Evolutionary conservation across 1,139 yeast genomes (phyloP).

Genomic region (Ogataea hybrid): DNA sequence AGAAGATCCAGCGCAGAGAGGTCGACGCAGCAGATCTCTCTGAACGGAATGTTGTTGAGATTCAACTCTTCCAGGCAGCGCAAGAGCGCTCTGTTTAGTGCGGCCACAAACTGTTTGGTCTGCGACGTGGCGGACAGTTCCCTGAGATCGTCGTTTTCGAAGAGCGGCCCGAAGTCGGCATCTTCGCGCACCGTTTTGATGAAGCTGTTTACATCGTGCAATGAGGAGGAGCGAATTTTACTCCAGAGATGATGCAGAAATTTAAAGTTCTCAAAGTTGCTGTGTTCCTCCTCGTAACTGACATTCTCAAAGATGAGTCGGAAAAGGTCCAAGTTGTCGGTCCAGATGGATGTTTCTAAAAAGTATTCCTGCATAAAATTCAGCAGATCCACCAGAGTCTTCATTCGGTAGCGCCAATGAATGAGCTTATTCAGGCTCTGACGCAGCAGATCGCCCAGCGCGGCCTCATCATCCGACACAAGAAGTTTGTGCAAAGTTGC

Average conservation of each 20-base stretch:
- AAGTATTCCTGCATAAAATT: slow-evolving; percentile 28
- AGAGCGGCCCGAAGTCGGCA: slow-evolving; percentile 25
- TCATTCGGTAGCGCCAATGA: slow-evolving; percentile 30
- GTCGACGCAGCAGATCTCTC: slow-evolving; percentile 30
- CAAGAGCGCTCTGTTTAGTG: slow-evolving; percentile 15
- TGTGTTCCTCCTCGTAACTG: slow-evolving; percentile 16
- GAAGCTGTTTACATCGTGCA: slow-evolving; percentile 16
- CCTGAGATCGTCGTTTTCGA: slow-evolving; percentile 10
- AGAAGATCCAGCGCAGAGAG: slow-evolving; percentile 16
- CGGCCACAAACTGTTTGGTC: slow-evolving; percentile 10
- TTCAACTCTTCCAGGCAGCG: slow-evolving; percentile 25
- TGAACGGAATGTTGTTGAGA: slow-evolving; percentile 26
- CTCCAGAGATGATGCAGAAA: slow-evolving; percentile 26
- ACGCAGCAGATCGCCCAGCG: slow-evolving; percentile 24
- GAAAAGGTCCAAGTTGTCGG: slow-evolving; percentile 28
- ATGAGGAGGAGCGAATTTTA: slow-evolving; percentile 5
- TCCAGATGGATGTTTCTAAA: slow-evolving; percentile 25
- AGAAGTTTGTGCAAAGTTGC: slow-evolving; percentile 16
- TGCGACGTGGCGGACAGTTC: slow-evolving; percentile 8
- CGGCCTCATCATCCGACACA: slow-evolving; percentile 16
- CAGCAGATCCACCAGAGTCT: slow-evolving; percentile 27
- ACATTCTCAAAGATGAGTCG: slow-evolving; percentile 25
- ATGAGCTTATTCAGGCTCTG: slow-evolving; percentile 27
- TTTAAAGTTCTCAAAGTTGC: slow-evolving; percentile 13
- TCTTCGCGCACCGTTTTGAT: slow-evolving; percentile 21